Conservation (phyloP, 306 rosid species). For the Inga laurina region DNA sequence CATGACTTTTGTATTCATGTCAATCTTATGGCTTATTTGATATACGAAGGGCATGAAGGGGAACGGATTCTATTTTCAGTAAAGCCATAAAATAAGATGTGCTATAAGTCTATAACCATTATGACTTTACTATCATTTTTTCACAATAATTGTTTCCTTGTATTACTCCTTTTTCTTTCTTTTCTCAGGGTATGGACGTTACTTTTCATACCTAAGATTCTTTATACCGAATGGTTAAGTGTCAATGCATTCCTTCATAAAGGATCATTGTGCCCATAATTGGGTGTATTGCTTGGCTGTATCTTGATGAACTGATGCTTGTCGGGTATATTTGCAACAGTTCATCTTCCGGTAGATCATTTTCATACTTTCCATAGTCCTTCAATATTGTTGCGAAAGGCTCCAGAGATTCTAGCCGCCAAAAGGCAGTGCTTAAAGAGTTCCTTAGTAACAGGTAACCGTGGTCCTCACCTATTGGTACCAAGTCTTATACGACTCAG, state of each 20-base stretch:
- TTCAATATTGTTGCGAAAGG: background rate
- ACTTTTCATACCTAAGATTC: background rate
- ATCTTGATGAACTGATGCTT: background rate
- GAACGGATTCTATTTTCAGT: background rate
- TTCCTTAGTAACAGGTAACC: background rate
- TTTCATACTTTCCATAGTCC: constrained; percentile 14
- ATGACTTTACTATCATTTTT: background rate
- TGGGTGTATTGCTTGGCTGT: background rate
- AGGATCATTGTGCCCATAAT: background rate
- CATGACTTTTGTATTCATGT: constrained; percentile 15
- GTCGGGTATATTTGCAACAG: background rate
- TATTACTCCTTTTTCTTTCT: background rate
- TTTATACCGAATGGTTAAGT: background rate
- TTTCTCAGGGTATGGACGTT: background rate
- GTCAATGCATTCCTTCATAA: background rate
- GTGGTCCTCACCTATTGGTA: too few species aligned
- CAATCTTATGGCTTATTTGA: background rate
- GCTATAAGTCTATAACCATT: background rate
- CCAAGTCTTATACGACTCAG: too few species aligned
- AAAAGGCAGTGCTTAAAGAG: background rate
- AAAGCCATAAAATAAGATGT: background rate
- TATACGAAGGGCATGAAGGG: background rate
- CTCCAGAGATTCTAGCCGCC: background rate
- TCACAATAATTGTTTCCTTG: background rate
- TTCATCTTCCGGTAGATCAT: constrained; percentile 16